Evolutionary conservation across 768 basidiomycete genomes (phyloP).

Genomic region (Galerina marginata): DNA sequence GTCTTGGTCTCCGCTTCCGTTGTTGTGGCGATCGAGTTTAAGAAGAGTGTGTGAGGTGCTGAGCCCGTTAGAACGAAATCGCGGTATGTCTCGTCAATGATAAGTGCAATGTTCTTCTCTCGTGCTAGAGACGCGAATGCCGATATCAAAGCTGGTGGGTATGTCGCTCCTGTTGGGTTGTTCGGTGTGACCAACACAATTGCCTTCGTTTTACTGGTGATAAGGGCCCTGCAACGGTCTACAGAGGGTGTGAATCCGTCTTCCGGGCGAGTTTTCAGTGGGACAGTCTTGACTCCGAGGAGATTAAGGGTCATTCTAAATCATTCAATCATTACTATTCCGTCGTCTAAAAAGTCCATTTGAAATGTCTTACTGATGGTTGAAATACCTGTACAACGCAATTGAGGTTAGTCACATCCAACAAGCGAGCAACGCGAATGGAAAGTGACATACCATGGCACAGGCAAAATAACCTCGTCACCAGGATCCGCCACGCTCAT

Average conservation of each 20-base stretch:
- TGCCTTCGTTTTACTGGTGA: constrained; percentile 65
- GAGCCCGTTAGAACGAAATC: constrained; percentile 63
- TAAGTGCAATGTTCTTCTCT: constrained; percentile 60
- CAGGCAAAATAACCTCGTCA: constrained; percentile 74
- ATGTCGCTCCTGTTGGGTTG: constrained; percentile 81
- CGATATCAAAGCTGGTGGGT: constrained; percentile 58
- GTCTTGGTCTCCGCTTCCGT: background rate
- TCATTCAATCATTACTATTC: background rate
- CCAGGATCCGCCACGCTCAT: constrained; percentile 72
- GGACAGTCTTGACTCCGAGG: constrained; percentile 62
- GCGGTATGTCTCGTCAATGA: constrained; percentile 90
- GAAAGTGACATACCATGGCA: constrained; percentile 58
- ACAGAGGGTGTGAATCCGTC: constrained; percentile 67
- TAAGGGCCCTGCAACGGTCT: constrained; percentile 51
- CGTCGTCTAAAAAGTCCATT: background rate
- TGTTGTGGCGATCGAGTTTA: constrained; percentile 35
- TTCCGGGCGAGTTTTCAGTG: constrained; percentile 54
- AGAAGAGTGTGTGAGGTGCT: constrained; percentile 67
- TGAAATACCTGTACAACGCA: constrained; percentile 59
- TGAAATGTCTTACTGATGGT: constrained; percentile 53
- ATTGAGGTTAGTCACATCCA: background rate
- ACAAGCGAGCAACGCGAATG: background rate
- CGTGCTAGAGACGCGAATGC: constrained; percentile 66
- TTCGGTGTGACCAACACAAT: constrained; percentile 81
- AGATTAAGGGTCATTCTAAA: constrained; percentile 70